phyloP scores from a whole-genome alignment of 1,284 basidiomycete genomes.

The Austroboletus novae-zelandiae region DNA sequence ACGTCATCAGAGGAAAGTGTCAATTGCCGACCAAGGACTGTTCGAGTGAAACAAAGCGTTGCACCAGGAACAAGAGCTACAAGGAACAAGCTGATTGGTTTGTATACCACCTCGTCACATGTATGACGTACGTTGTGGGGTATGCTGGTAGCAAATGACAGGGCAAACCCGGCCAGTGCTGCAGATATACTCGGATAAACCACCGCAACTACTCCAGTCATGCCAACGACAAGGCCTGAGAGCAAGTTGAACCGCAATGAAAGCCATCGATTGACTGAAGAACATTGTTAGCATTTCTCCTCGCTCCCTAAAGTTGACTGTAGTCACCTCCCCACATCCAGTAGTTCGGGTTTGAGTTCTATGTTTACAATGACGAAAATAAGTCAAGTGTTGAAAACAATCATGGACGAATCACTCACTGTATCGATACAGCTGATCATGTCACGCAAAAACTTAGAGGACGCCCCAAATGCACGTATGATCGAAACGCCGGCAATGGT shows the following conservation, averaged over 20 bases:
- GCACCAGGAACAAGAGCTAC: slow-evolving; percentile 55
- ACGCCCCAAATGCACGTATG: slow-evolving; percentile 84
- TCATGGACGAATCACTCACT: slow-evolving; percentile 38
- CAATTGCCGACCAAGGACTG: slow-evolving; percentile 75
- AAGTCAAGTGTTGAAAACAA: not conserved
- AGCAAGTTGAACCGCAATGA: too few species aligned
- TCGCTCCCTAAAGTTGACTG: not conserved
- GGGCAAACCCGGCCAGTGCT: slow-evolving; percentile 78
- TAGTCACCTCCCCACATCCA: slow-evolving; percentile 79
- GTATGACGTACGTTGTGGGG: slow-evolving; percentile 61
- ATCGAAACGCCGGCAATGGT: slow-evolving; percentile 88
- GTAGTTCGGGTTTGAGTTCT: slow-evolving; percentile 79
- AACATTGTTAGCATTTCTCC: slow-evolving; percentile 2
- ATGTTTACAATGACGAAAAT: not conserved
- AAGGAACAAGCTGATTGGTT: slow-evolving; percentile 26
- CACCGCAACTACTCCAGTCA: slow-evolving; percentile 69
- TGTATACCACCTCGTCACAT: not conserved
- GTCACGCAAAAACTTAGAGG: slow-evolving; percentile 81
- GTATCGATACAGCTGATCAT: slow-evolving; percentile 87
- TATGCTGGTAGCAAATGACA: slow-evolving; percentile 79
- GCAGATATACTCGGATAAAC: slow-evolving; percentile 71
- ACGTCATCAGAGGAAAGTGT: not conserved
- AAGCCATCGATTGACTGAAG: slow-evolving; percentile 74
- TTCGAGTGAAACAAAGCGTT: slow-evolving; percentile 81
- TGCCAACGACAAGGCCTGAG: too few species aligned